These are phyloP conservation scores for Eucalyptus tenuipes DNA, from an alignment of 345 rosid species.

Conservation along the genomic window DNA sequence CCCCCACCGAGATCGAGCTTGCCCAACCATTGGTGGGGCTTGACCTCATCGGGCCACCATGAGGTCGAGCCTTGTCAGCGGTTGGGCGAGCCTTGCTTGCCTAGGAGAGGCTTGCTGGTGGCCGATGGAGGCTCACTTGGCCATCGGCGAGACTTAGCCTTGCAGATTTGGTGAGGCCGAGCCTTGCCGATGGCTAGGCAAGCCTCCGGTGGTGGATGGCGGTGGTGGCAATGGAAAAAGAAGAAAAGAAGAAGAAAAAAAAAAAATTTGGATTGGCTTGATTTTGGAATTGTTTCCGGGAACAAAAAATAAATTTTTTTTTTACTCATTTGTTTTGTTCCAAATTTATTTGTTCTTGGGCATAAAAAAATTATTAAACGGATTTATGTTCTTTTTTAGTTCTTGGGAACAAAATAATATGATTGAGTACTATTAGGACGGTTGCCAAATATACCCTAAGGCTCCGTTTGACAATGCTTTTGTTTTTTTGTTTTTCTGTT, in stretches of 20 bases:
- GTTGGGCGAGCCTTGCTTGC: fast-evolving
- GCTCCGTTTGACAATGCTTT: fast-evolving
- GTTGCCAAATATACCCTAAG: too few relatives aligned
- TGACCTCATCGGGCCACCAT: fast-evolving
- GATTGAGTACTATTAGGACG: too few relatives aligned
- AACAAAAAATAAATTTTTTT: too few relatives aligned
- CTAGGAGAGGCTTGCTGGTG: too few relatives aligned
- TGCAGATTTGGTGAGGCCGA: fast-evolving
- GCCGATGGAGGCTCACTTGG: fast-evolving
- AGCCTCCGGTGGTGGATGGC: too few relatives aligned
- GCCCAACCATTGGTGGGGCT: fast-evolving
- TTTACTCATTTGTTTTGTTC: too few relatives aligned
- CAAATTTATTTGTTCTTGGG: too few relatives aligned
- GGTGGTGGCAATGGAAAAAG: too few relatives aligned
- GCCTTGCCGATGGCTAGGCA: fast-evolving
- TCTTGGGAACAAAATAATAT: fast-evolving
- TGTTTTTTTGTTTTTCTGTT: too few relatives aligned
- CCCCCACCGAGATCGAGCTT: fast-evolving
- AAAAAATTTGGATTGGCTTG: too few relatives aligned
- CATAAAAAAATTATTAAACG: too few relatives aligned
- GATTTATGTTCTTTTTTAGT: fast-evolving
- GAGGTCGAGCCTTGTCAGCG: fast-evolving
- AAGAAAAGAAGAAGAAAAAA: too few relatives aligned
- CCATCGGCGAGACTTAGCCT: fast-evolving
- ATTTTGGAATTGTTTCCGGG: fast-evolving